Evolutionary conservation across 768 basidiomycete genomes (phyloP), one percentile per base, ranked within the genome.

Genomic region (Collybia mongolica): DNA sequence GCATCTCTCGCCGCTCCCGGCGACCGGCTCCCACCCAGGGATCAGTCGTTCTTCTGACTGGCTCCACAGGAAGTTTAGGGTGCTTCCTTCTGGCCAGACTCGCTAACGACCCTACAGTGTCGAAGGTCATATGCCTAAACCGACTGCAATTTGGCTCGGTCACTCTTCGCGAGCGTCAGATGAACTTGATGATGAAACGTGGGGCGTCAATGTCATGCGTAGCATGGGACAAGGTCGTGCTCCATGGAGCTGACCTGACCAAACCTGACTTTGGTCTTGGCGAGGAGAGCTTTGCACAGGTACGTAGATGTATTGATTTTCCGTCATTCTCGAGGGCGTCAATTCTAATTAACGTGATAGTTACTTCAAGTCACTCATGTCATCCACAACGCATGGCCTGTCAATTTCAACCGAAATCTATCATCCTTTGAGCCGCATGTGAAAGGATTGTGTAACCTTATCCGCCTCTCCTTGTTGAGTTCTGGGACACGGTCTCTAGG

Each of bases 381-480:
- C 54, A 62, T 64, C 48, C 53, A 71, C 39, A 67, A 65, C 17
- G 75, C 75, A 5, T 78, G 76, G 76, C 71, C 69, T 1, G 68
- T 77, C 40, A 69, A 79, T 44, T 76, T 75, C 51, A 76, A 70
- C 45, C 47, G 72, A 28, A 60, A 60, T 2, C 59, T 78, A 8
- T 60, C 69, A 5, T 76, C 76, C 1, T 74, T 77, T 45, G 74
- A 75, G 29, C 67, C 70, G 3, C 74, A 64, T 45, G 62, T 78
- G 11, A 64, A 60, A 32, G 68, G 60, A 1, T 54, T 71, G 4
- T 63, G 65, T 14, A 73, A 74, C 46, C 58, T 67, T 42, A 47
- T 69, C 11, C 59, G 61, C 5, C 58, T 69, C 4, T 56, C 62
- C 3, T 44, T 67, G 12, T 22, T 60, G 11, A 58, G 58, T 18